Percentiles rank a stretch among this genome's conserved stretches.
These are phyloP conservation scores for Scheffersomyces stipitis DNA, from an alignment of 805 yeast species.

Conservation along the genomic window DNA sequence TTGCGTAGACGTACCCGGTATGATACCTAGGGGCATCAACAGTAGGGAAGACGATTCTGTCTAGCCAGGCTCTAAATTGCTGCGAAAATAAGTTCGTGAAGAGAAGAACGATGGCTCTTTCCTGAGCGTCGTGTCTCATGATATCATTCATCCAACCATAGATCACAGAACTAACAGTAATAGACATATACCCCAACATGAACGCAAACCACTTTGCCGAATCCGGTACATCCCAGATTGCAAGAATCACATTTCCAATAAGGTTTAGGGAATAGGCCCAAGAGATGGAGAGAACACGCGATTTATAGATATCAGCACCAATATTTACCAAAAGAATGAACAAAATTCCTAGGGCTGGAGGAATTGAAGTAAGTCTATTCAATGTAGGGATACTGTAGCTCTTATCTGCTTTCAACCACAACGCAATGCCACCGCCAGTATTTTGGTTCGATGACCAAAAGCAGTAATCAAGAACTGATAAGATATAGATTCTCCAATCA, in stretches of 20 bases:
- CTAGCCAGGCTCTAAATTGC: conserved; percentile 21
- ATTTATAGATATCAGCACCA: conserved; percentile 47
- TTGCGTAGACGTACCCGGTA: conserved; percentile 21
- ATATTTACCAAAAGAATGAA: conserved; percentile 44
- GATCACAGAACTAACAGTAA: conserved; percentile 22
- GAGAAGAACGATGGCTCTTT: conserved; percentile 20
- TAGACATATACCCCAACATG: conserved; percentile 20
- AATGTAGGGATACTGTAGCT: conserved; percentile 44
- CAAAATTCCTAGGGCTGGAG: conserved; percentile 60
- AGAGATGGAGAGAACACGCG: conserved; percentile 10
- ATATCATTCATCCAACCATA: conserved; percentile 25
- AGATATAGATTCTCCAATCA: conserved; percentile 15
- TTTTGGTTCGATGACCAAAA: conserved; percentile 4
- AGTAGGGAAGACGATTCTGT: conserved; percentile 20
- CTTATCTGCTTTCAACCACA: conserved; percentile 8
- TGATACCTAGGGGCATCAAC: conserved; percentile 21
- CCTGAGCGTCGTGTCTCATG: conserved; percentile 18
- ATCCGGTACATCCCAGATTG: conserved; percentile 22
- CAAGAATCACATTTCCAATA: conserved; percentile 19
- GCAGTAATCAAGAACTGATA: conserved; percentile 4
- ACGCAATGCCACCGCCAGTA: conserved; percentile 3
- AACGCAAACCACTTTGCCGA: conserved; percentile 25
- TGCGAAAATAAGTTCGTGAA: conserved; percentile 21
- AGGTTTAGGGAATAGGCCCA: conserved; percentile 18
- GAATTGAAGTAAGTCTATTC: conserved; percentile 51